Evolutionary conservation across 2,329 filamentous ascomycete genomes (phyloP).

Genomic region (Colletotrichum graminicola): DNA sequence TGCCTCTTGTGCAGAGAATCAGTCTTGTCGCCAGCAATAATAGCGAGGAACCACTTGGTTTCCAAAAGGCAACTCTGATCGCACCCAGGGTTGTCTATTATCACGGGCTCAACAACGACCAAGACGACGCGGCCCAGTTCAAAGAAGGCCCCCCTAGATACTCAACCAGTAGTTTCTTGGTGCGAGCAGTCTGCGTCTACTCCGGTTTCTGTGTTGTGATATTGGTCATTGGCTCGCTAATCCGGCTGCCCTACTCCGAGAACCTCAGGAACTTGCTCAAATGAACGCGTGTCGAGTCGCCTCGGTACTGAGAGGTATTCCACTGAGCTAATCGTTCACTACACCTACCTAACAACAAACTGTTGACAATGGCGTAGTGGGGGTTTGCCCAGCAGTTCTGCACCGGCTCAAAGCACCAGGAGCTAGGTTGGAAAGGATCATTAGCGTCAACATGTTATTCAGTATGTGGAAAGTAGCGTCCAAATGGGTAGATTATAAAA

Average conservation of each 20-base stretch:
- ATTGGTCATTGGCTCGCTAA: too few species aligned
- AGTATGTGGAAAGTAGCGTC: neutral
- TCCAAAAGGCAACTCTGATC: slow-evolving; percentile 45
- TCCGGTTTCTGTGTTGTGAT: neutral
- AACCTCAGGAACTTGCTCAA: too few species aligned
- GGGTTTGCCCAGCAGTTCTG: neutral
- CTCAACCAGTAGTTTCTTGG: neutral
- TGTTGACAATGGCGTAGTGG: neutral
- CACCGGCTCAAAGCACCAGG: neutral
- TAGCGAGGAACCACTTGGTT: slow-evolving; percentile 16
- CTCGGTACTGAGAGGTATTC: neutral
- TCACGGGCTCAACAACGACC: slow-evolving; percentile 44
- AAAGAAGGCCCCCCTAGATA: neutral
- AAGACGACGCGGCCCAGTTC: slow-evolving; percentile 44
- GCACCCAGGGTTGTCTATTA: slow-evolving; percentile 50
- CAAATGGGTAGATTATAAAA: neutral
- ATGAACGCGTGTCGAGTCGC: neutral
- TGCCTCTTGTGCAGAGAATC: slow-evolving; percentile 46
- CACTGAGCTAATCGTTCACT: neutral
- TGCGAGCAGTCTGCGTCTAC: too few species aligned
- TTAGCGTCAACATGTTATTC: too few species aligned
- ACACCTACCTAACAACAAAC: too few species aligned
- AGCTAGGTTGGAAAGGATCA: neutral
- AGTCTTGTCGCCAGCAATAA: slow-evolving; percentile 27
- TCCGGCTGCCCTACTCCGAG: neutral